Conservation (phyloP, 495 filamentous ascomycete genomes). For the Pyrenula massariospora region DNA sequence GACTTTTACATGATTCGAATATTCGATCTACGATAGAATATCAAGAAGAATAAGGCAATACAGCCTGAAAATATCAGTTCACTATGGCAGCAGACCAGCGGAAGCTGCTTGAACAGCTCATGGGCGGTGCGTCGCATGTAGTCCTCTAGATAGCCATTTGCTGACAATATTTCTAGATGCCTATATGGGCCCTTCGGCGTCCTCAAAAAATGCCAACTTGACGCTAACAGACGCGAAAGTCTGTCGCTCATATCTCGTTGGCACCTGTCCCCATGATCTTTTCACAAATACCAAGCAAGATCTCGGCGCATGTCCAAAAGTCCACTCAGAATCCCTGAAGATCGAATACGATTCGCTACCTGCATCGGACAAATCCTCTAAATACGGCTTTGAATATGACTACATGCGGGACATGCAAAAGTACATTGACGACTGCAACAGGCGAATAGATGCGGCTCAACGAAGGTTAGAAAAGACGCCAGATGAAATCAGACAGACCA, state of each 20-base stretch:
- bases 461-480: constrained; percentile 90
- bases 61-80: not conserved
- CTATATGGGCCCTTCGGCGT: constrained; percentile 54
- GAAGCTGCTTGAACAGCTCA: constrained; percentile 80
- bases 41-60: not conserved
- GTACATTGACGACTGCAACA: constrained; percentile 94
- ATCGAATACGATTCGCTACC: constrained; percentile 67
- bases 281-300: constrained; percentile 99
- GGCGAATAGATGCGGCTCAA: constrained; percentile 82
- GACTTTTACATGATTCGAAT: too few species aligned
- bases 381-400: constrained; percentile 88
- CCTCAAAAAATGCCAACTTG: constrained; percentile 64
- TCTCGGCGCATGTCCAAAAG: constrained; percentile 79
- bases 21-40: not conserved
- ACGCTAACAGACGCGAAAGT: constrained; percentile 87
- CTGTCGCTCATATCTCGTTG: constrained; percentile 87
- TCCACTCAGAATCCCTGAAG: constrained; percentile 82
- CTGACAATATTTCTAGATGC: constrained; percentile 48
- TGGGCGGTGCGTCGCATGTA: constrained; percentile 37
- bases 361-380: constrained; percentile 51
- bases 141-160: not conserved
- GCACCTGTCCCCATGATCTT: constrained; percentile 95
- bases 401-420: constrained; percentile 92
- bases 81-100: constrained; percentile 90
- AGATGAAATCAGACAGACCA: constrained; percentile 96